These are phyloP conservation scores for Pestalotiopsis sp. DNA, from an alignment of 2,329 filamentous ascomycete genomes.

Conservation along the genomic window DNA sequence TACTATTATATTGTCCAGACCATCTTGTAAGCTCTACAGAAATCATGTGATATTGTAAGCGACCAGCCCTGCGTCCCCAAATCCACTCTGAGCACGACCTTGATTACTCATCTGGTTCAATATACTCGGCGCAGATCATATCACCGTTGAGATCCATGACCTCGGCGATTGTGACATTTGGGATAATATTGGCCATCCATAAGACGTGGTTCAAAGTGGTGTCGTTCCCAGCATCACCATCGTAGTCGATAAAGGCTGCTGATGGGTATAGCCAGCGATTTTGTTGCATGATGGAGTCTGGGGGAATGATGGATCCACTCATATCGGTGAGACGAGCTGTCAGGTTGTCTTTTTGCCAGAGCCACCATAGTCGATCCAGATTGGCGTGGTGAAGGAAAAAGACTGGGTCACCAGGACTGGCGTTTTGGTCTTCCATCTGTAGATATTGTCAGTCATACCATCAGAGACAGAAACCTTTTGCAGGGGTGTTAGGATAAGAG, in stretches of 20 bases:
- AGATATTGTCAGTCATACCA: not conserved
- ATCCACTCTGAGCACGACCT: not conserved
- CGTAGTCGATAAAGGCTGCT: constrained; percentile 18
- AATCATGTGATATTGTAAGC: no score
- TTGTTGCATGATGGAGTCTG: not conserved
- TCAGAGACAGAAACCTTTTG: not conserved
- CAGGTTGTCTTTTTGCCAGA: constrained; percentile 25
- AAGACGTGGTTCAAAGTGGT: constrained; percentile 5
- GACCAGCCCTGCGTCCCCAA: no score
- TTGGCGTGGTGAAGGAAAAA: constrained; percentile 30
- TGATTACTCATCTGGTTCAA: constrained; percentile 11
- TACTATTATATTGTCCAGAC: no score
- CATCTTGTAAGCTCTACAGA: no score
- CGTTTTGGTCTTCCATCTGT: constrained; percentile 16
- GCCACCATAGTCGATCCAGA: constrained; percentile 28
- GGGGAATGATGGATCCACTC: not conserved
- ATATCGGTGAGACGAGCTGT: constrained; percentile 17
- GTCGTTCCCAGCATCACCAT: constrained; percentile 8
- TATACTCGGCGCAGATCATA: constrained; percentile 22
- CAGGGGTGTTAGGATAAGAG: not conserved
- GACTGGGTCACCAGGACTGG: constrained; percentile 21
- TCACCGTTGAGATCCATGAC: constrained; percentile 22
- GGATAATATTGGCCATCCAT: constrained; percentile 14
- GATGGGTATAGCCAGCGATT: not conserved
- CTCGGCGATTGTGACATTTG: constrained; percentile 36